A percentile compares a stretch with the other conserved stretches of the same genome.
Conservation (phyloP, 345 rosid species). For the Acer yangbiense region DNA sequence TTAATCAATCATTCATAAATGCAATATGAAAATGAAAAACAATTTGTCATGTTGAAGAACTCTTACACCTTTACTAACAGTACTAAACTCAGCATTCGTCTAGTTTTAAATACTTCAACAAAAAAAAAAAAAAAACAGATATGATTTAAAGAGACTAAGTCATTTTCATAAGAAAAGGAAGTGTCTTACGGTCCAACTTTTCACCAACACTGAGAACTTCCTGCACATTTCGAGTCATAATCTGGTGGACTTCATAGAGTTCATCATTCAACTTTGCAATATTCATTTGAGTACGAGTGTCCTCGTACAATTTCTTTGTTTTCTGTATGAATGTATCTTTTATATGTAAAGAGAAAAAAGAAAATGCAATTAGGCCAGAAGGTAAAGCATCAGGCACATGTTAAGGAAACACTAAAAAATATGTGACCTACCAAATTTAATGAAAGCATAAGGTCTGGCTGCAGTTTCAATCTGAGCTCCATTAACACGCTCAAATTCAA, state of each 20-base stretch:
- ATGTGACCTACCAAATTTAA: conserved; percentile 76
- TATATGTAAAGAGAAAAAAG: conserved; percentile 17
- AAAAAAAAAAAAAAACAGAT: background rate
- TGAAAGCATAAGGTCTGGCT: conserved; percentile 97
- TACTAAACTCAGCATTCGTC: background rate
- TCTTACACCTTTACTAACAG: background rate
- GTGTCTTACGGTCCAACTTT: conserved; percentile 92
- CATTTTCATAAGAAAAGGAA: conserved; percentile 9
- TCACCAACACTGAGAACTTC: conserved; percentile 99
- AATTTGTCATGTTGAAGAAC: background rate
- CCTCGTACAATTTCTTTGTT: conserved; percentile 96
- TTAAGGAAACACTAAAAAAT: background rate
- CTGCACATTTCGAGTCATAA: conserved; percentile 99
- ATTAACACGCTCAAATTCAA: conserved; percentile 93
- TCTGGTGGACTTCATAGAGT: conserved; percentile 97
- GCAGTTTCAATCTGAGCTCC: conserved; percentile 93
- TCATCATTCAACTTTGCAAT: conserved; percentile 97
- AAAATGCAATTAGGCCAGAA: conserved; percentile 25
- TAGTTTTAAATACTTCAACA: background rate
- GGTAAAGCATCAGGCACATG: conserved; percentile 12
- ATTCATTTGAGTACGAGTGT: conserved; percentile 89
- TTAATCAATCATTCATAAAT: too few species aligned
- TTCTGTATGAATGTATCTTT: conserved; percentile 96
- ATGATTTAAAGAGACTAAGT: background rate
- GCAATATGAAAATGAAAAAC: background rate